Percentiles rank a stretch among this genome's conserved stretches.
Evolutionary conservation across 331 rosid species (phyloP).

Genomic region (Pyracantha coccinea): DNA sequence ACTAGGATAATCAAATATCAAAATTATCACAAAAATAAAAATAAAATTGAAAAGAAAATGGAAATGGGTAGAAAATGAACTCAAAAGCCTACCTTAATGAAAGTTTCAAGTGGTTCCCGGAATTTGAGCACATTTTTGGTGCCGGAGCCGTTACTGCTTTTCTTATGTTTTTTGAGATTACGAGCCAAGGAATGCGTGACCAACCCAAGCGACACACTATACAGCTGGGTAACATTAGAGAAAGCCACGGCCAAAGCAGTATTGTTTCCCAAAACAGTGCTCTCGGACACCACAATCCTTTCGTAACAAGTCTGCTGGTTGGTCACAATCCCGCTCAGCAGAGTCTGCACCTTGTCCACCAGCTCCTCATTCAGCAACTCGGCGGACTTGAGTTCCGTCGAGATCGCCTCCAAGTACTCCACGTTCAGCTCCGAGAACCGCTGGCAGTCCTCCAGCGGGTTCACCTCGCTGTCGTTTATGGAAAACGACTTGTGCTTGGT

Average conservation of each 20-base stretch:
- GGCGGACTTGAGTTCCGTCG: slow-evolving; percentile 18
- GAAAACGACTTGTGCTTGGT: background rate
- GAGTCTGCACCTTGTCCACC: slow-evolving; percentile 36
- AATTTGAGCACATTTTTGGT: background rate
- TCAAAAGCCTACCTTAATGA: slow-evolving; percentile 44
- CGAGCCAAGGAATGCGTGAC: slow-evolving; percentile 34
- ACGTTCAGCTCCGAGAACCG: slow-evolving; percentile 46
- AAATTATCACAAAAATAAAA: background rate
- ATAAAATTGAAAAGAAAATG: too few relatives aligned
- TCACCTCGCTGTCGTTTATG: slow-evolving; percentile 15
- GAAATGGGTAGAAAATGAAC: too few relatives aligned
- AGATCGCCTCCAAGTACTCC: slow-evolving; percentile 39
- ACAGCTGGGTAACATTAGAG: slow-evolving; percentile 28
- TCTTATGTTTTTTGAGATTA: slow-evolving; percentile 20
- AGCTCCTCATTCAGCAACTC: slow-evolving; percentile 12
- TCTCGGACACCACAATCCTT: slow-evolving; percentile 36
- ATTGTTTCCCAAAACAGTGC: slow-evolving; percentile 22
- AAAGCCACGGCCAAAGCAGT: slow-evolving; percentile 33
- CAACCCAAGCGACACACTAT: slow-evolving; percentile 67
- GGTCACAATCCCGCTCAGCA: slow-evolving; percentile 62
- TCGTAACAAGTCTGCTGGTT: slow-evolving; percentile 74
- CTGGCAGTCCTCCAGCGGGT: slow-evolving; percentile 51
- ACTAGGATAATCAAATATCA: background rate
- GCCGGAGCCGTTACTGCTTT: slow-evolving; percentile 12
- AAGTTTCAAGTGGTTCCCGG: slow-evolving; percentile 42